phyloP scores from a whole-genome alignment of 148 eudicot genomes.

The Rhododendron mucronatum region DNA sequence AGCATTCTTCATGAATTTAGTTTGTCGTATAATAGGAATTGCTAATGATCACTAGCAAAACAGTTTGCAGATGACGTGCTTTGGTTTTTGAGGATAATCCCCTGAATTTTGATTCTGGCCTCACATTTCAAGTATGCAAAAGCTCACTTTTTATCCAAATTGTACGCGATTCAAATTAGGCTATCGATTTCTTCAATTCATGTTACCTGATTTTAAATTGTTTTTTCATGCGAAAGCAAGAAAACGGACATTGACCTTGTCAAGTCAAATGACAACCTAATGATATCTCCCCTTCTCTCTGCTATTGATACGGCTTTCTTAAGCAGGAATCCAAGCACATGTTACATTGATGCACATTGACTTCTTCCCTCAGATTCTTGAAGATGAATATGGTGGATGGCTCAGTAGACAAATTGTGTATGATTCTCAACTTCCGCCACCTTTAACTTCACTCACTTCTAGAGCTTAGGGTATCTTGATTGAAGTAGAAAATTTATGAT shows the following conservation, averaged over 20 bases:
- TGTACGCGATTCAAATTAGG: no score
- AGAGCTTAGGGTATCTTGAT: background rate
- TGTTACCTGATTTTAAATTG: background rate
- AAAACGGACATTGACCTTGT: background rate
- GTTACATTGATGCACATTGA: slow-evolving; percentile 53
- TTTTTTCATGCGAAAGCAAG: background rate
- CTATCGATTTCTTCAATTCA: no score
- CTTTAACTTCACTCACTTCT: background rate
- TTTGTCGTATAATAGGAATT: no score
- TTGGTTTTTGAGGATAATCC: no score
- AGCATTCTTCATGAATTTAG: no score
- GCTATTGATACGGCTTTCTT: background rate
- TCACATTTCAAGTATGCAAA: no score
- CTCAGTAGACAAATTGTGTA: slow-evolving; percentile 44
- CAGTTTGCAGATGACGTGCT: no score
- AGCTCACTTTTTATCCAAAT: no score
- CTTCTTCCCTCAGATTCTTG: slow-evolving; percentile 47
- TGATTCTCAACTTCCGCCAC: background rate
- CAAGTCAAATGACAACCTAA: background rate
- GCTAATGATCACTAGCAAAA: no score
- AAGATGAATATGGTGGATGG: slow-evolving; percentile 75
- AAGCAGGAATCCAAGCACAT: slow-evolving; percentile 67
- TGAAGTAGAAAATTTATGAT: no score
- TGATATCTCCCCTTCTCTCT: slow-evolving; percentile 14
- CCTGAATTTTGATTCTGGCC: no score